Evolutionary conservation across 495 filamentous ascomycete species (phyloP).

Genomic region (Penicillium cinerascens): DNA sequence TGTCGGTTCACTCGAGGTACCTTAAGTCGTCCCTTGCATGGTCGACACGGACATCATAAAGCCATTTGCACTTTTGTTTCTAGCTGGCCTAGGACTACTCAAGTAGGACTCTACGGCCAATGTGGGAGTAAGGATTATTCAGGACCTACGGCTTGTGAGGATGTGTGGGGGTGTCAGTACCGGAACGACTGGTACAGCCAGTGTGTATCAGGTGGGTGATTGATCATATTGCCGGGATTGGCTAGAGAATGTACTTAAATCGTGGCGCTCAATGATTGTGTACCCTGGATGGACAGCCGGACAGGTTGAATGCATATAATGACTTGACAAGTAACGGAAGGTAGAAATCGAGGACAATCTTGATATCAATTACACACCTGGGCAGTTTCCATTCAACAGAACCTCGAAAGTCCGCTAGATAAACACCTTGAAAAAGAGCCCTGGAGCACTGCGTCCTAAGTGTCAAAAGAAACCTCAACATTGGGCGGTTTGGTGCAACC

Average conservation of each 20-base stretch:
- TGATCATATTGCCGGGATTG: conserved; percentile 53
- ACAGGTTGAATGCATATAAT: too few species aligned
- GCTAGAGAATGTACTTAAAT: neutral
- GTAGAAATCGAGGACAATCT: too few species aligned
- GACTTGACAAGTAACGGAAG: too few species aligned
- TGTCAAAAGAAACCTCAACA: too few species aligned
- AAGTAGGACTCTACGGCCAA: conserved; percentile 31
- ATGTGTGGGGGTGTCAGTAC: conserved; percentile 30
- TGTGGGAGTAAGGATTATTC: conserved; percentile 32
- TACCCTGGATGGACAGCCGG: too few species aligned
- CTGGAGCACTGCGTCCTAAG: too few species aligned
- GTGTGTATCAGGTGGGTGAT: conserved; percentile 44
- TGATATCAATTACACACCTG: too few species aligned
- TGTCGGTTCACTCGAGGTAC: neutral
- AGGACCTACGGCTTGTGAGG: conserved; percentile 25
- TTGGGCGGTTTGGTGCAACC: too few species aligned
- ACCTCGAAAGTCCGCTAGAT: too few species aligned
- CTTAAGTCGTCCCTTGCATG: neutral
- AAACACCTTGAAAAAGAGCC: too few species aligned
- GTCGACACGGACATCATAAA: conserved; percentile 1
- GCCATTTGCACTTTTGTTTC: conserved; percentile 8
- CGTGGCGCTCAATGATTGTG: too few species aligned
- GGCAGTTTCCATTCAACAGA: too few species aligned
- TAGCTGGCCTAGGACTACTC: conserved; percentile 23
- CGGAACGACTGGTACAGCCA: conserved; percentile 40